phyloP scores from a whole-genome alignment of 164 flowering plant species.

The Tetracentron sinense region DNA sequence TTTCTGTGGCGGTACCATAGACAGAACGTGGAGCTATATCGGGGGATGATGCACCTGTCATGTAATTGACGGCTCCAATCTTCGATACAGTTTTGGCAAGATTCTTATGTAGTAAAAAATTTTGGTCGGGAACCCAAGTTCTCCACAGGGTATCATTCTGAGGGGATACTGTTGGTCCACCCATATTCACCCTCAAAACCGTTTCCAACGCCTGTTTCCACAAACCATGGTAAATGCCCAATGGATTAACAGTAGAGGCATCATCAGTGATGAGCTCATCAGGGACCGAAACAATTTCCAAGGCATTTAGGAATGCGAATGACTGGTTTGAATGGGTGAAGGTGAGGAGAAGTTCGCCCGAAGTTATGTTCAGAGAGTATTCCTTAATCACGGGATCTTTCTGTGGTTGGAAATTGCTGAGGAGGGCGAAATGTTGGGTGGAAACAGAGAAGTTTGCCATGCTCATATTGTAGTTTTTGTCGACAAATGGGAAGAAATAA shows the following conservation, averaged over 20 bases:
- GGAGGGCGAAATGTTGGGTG: conserved; percentile 37
- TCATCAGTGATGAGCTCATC: conserved; percentile 45
- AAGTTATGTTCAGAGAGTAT: conserved; percentile 46
- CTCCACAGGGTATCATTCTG: conserved; percentile 66
- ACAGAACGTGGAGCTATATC: conserved; percentile 62
- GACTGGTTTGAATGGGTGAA: conserved; percentile 54
- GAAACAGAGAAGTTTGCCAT: conserved; percentile 51
- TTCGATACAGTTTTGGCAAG: conserved; percentile 34
- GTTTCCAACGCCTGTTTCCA: conserved; percentile 51
- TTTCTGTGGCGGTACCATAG: conserved; percentile 50
- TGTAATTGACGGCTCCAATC: conserved; percentile 43
- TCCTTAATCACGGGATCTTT: conserved; percentile 34
- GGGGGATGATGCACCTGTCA: conserved; percentile 33
- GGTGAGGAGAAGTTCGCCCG: conserved; percentile 38
- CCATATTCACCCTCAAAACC: conserved; percentile 68
- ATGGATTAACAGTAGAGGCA: conserved; percentile 24
- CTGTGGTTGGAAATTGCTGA: conserved; percentile 34
- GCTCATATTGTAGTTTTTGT: conserved; percentile 35
- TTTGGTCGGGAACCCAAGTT: conserved; percentile 67
- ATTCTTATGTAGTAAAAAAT: conserved; percentile 30
- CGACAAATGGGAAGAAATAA: conserved; percentile 57
- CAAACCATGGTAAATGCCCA: conserved; percentile 32
- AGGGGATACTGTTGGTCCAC: conserved; percentile 54
- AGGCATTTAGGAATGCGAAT: conserved; percentile 68
- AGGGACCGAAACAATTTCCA: conserved; percentile 80